These are phyloP conservation scores for Dothideomycetidae sp. DNA, from an alignment of 2,329 filamentous ascomycete genomes.

Conservation along the genomic window DNA sequence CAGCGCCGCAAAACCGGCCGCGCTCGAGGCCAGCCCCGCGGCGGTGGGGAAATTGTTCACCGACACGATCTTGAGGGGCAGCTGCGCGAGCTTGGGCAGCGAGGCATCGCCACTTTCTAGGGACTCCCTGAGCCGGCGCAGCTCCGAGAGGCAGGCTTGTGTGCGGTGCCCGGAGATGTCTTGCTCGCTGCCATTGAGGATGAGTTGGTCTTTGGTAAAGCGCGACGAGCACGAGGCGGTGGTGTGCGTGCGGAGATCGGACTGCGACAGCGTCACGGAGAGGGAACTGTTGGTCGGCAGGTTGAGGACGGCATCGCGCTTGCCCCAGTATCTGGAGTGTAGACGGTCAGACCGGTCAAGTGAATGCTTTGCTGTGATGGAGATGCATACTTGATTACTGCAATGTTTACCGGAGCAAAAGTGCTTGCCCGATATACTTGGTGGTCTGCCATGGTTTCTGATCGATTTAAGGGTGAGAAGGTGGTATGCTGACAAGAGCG, in stretches of 20 bases:
- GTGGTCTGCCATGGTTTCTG: conserved; percentile 25
- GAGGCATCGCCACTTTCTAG: conserved; percentile 59
- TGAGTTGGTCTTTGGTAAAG: conserved; percentile 58
- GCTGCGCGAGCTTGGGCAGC: conserved; percentile 65
- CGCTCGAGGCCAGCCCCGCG: conserved; percentile 59
- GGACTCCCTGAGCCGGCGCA: conserved; percentile 60
- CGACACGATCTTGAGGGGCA: conserved; percentile 73
- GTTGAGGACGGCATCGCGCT: conserved; percentile 85
- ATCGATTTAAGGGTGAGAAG: neutral
- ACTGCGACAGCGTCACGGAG: conserved; percentile 88
- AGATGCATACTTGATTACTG: conserved; percentile 69
- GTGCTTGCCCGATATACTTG: conserved; percentile 81
- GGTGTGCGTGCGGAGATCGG: conserved; percentile 86
- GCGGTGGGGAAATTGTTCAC: conserved; percentile 99
- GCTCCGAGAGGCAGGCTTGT: conserved; percentile 83
- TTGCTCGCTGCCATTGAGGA: conserved; percentile 69
- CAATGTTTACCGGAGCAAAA: conserved; percentile 94
- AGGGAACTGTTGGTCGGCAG: conserved; percentile 96
- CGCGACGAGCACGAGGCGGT: conserved; percentile 76
- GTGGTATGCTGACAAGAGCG: neutral
- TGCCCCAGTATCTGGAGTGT: conserved; percentile 69
- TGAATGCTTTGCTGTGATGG: conserved; percentile 10
- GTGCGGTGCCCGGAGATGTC: conserved; percentile 79
- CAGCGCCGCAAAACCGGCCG: conserved; percentile 52
- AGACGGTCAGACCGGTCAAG: conserved; percentile 8